Conservation (phyloP, 1,284 basidiomycete genomes). For the Boletus putidus region DNA sequence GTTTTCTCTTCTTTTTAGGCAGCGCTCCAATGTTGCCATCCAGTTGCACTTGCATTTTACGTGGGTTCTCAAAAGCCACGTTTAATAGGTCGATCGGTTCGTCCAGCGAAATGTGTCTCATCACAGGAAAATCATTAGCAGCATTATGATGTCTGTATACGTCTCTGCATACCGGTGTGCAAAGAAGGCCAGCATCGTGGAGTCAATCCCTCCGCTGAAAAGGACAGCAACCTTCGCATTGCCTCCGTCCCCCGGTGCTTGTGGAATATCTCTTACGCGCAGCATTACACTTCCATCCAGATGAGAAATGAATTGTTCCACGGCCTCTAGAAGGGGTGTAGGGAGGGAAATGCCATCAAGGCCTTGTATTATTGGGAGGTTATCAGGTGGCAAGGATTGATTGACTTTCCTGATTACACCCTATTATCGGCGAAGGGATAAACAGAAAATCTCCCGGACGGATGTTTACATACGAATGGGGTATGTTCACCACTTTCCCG, state of each 20-base stretch:
- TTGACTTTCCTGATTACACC: conserved; percentile 51
- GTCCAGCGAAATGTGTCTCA: conserved; percentile 63
- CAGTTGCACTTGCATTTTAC: conserved; percentile 54
- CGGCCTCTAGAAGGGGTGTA: conserved; percentile 43
- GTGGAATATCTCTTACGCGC: conserved; percentile 59
- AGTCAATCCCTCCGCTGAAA: conserved; percentile 97
- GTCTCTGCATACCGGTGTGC: conserved; percentile 60
- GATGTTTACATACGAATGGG: conserved; percentile 34
- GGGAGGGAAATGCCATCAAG: conserved; percentile 48
- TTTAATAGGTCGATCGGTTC: conserved; percentile 95
- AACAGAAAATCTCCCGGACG: background rate
- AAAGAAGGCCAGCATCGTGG: conserved; percentile 78
- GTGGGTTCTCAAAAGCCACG: conserved; percentile 94
- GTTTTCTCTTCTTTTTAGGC: conserved; percentile 46
- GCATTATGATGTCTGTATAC: background rate
- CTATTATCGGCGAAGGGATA: conserved; percentile 37
- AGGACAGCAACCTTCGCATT: conserved; percentile 77
- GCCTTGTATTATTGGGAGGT: conserved; percentile 40
- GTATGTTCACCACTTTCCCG: conserved; percentile 16
- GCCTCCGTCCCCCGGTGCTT: conserved; percentile 37
- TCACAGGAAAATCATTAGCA: conserved; percentile 22
- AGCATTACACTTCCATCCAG: conserved; percentile 62
- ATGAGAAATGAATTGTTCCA: conserved; percentile 54
- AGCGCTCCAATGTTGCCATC: conserved; percentile 49
- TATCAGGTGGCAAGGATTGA: conserved; percentile 45